A percentile compares a stretch with the other conserved stretches of the same genome.
Evolutionary conservation across 345 rosid genomes (phyloP).

Genomic region (Syzygium oleosum): DNA sequence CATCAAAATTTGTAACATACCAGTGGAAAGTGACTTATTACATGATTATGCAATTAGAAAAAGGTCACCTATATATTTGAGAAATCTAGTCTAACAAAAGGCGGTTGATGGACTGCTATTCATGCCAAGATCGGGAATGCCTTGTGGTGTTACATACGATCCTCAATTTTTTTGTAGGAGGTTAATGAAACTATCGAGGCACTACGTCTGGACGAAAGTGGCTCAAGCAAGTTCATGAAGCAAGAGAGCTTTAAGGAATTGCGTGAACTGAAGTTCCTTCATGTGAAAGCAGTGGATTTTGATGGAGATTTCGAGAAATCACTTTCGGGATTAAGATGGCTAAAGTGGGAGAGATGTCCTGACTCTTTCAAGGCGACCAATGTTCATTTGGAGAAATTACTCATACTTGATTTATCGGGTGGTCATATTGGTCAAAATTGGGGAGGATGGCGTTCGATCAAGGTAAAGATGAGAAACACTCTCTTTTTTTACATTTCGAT

Average conservation of each 20-base stretch:
- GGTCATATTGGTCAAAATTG: not conserved
- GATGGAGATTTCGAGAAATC: rapidly evolving
- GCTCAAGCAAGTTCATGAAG: not conserved
- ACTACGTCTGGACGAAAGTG: not conserved
- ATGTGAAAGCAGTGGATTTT: not conserved
- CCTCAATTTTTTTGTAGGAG: not conserved
- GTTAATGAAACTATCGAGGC: not conserved
- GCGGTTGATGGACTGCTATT: too few species aligned
- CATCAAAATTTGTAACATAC: too few species aligned
- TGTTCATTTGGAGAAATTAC: not conserved
- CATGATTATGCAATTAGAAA: too few species aligned
- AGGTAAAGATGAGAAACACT: not conserved
- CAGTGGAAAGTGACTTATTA: too few species aligned
- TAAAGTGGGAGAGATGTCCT: not conserved
- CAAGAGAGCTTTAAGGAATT: not conserved
- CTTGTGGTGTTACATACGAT: not conserved
- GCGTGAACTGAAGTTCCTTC: not conserved
- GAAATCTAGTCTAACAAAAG: too few species aligned
- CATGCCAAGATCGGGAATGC: not conserved
- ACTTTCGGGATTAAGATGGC: not conserved
- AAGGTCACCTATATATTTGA: too few species aligned
- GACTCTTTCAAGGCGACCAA: not conserved
- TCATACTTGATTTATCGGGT: rapidly evolving
- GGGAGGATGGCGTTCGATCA: not conserved
- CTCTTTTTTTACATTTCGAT: not conserved